Evolutionary conservation across 2,329 filamentous ascomycete genomes (phyloP).

Genomic region (Talaromyces sp.): DNA sequence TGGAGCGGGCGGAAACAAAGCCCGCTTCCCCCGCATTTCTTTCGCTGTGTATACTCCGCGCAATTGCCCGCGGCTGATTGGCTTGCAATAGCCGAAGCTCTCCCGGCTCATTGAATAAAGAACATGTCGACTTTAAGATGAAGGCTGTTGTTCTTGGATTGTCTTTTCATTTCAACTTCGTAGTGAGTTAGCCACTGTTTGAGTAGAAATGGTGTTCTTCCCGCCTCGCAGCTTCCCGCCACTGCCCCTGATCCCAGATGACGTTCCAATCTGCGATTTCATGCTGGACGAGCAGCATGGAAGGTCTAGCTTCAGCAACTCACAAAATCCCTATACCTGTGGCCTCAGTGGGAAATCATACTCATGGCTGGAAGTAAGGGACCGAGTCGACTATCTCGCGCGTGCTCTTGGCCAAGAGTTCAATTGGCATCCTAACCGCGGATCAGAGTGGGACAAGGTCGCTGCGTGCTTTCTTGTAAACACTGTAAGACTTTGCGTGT

Average conservation of each 20-base stretch:
- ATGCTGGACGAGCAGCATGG: slow-evolving; percentile 70
- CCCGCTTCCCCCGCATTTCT: not conserved
- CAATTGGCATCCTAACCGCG: slow-evolving; percentile 65
- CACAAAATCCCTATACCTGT: slow-evolving; percentile 71
- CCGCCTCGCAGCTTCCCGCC: slow-evolving; percentile 39
- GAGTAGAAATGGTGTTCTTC: slow-evolving; percentile 44
- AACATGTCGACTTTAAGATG: not conserved
- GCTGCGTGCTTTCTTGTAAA: slow-evolving; percentile 75
- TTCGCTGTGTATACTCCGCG: not conserved
- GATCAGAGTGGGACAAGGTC: slow-evolving; percentile 78
- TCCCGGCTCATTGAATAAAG: not conserved
- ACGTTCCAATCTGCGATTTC: slow-evolving; percentile 71
- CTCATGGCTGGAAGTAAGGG: slow-evolving; percentile 59
- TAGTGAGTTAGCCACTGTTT: not conserved
- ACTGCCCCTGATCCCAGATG: slow-evolving; percentile 63
- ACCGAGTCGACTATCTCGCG: slow-evolving; percentile 64
- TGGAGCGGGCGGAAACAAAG: not conserved
- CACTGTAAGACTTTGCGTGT: slow-evolving; percentile 54
- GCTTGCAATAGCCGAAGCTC: slow-evolving; percentile 4
- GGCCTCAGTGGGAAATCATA: slow-evolving; percentile 68
- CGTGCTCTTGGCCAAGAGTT: slow-evolving; percentile 67
- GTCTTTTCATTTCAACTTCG: no score
- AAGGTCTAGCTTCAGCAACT: slow-evolving; percentile 59
- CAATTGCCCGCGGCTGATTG: not conserved
- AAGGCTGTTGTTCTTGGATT: no score